phyloP scores from a whole-genome alignment of 2,329 filamentous ascomycete genomes.

The Blumeria graminis region DNA sequence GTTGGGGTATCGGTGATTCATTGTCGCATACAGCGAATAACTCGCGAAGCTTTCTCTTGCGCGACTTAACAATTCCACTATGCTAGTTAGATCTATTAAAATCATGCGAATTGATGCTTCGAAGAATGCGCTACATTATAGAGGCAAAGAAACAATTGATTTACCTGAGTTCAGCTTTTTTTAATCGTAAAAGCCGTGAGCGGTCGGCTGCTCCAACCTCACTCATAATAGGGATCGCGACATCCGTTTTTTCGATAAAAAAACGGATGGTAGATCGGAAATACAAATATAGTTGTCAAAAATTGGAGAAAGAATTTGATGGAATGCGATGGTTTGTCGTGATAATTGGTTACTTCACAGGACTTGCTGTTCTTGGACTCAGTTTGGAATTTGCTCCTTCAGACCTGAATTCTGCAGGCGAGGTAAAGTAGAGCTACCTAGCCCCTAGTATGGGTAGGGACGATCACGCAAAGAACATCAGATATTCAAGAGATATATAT shows the following conservation, averaged over 20 bases:
- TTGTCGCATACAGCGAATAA: conserved; percentile 59
- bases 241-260: conserved; percentile 43
- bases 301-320: background rate
- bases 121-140: conserved; percentile 8
- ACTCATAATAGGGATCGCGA: conserved; percentile 46
- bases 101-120: conserved; percentile 9
- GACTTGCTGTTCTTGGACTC: background rate
- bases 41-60: conserved; percentile 77
- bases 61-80: conserved; percentile 54
- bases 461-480: background rate
- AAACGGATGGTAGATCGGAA: background rate
- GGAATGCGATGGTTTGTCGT: background rate
- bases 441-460: conserved; percentile 1
- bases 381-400: background rate
- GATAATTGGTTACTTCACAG: background rate
- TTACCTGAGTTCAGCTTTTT: conserved; percentile 37
- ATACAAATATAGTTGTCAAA: background rate
- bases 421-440: background rate
- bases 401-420: conserved; percentile 1
- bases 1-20: conserved; percentile 31
- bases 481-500: background rate
- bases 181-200: conserved; percentile 40
- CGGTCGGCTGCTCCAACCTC: conserved; percentile 42
- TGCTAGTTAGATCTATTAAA: conserved; percentile 12
- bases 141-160: conserved; percentile 12